Percentiles rank a stretch among this genome's conserved stretches.
phyloP scores from a whole-genome alignment of 495 filamentous ascomycete species.

The Aspergillus haitiensis region DNA sequence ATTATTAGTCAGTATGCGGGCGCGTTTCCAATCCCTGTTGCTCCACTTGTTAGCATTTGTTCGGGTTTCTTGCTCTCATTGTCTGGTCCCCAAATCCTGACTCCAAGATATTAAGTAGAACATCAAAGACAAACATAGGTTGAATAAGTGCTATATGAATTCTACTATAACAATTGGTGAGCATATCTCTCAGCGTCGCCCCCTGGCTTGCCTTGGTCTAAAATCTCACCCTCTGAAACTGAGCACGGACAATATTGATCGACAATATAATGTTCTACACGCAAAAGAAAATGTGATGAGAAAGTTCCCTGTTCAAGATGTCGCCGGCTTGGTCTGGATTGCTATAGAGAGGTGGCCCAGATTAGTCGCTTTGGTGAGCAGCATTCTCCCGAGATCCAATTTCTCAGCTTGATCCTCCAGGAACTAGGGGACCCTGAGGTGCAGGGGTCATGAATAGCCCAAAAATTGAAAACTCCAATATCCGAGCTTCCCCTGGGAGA shows the following conservation, averaged over 20 bases:
- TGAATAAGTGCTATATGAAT: no score
- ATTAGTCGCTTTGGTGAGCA: conserved; percentile 30
- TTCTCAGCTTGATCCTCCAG: conserved; percentile 27
- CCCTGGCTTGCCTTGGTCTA: conserved; percentile 34
- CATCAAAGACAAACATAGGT: no score
- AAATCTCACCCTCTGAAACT: not conserved
- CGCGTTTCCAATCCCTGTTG: no score
- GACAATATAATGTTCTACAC: conserved; percentile 32
- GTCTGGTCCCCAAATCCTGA: no score
- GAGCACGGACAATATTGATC: conserved; percentile 8
- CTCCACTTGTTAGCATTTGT: no score
- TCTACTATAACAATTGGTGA: no score
- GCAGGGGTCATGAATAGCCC: not conserved
- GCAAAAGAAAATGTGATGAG: conserved; percentile 37
- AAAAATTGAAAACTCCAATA: conserved; percentile 25
- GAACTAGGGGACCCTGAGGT: conserved; percentile 23
- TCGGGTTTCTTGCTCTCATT: no score
- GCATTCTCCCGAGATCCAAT: conserved; percentile 34
- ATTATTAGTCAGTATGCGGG: no score
- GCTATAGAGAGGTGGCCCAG: conserved; percentile 34
- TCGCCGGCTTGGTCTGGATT: conserved; percentile 30
- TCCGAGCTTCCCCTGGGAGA: conserved; percentile 24
- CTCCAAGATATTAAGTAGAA: no score
- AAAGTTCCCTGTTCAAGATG: conserved; percentile 35
- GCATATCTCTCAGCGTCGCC: conserved; percentile 30